phyloP scores from a whole-genome alignment of 805 yeast genomes.

The Metschnikowia shivogae region DNA sequence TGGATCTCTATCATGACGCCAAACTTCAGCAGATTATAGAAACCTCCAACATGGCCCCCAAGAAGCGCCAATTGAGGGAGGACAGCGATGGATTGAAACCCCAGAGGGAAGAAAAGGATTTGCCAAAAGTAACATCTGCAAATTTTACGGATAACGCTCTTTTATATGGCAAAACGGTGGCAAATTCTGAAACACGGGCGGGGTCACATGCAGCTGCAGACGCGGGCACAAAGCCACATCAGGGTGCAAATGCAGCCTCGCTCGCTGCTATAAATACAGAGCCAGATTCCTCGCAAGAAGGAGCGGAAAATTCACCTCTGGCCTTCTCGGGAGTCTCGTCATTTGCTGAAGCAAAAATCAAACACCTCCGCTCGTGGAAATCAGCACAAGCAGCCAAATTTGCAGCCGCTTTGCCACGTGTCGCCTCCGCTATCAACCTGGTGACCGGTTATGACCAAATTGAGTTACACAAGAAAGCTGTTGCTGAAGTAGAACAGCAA shows the following conservation, averaged over 20 bases:
- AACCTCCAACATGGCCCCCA: conserved; percentile 31
- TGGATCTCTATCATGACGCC: conserved; percentile 19
- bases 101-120: neutral
- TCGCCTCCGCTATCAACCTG: conserved; percentile 52
- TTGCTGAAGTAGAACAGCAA: conserved; percentile 51
- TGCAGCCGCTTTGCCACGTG: neutral
- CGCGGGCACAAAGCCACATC: conserved; percentile 11
- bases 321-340: neutral
- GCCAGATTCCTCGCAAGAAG: neutral
- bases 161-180: conserved; percentile 2
- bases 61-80: conserved; percentile 6
- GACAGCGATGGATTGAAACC: neutral
- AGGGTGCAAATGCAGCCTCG: neutral
- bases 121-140: neutral
- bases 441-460: conserved; percentile 87
- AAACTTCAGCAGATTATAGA: conserved; percentile 32
- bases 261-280: neutral
- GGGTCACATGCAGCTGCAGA: neutral
- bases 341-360: neutral
- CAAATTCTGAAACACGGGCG: neutral
- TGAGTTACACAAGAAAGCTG: conserved; percentile 61
- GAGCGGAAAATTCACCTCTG: neutral
- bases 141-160: neutral
- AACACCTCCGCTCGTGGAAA: neutral
- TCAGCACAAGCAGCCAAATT: neutral